phyloP scores from a whole-genome alignment of 768 basidiomycete genomes.

The Mrakia frigida region DNA sequence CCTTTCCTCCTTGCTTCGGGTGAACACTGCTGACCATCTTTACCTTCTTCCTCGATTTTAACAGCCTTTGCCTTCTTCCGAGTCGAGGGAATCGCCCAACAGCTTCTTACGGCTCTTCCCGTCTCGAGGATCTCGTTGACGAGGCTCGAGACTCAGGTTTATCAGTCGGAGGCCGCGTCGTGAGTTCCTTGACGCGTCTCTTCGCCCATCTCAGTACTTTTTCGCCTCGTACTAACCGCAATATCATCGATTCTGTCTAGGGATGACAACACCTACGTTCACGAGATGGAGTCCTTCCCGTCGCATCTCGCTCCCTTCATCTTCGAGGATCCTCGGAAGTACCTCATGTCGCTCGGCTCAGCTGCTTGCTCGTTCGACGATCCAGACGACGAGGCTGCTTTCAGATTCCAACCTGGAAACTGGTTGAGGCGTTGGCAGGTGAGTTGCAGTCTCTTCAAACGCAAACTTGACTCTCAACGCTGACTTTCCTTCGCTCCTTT shows the following conservation, averaged over 20 bases:
- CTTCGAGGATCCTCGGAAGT: constrained; percentile 18
- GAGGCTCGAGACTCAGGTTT: constrained; percentile 35
- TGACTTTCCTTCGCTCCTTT: background rate
- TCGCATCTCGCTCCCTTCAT: constrained; percentile 17
- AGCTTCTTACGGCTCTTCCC: constrained; percentile 47
- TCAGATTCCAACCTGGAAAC: constrained; percentile 44
- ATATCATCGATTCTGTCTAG: background rate
- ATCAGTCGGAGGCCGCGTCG: constrained; percentile 14
- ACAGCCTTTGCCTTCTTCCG: constrained; percentile 49
- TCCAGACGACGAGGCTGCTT: constrained; percentile 40
- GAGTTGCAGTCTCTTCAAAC: background rate
- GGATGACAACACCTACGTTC: constrained; percentile 7
- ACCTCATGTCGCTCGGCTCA: constrained; percentile 14
- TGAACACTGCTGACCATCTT: background rate
- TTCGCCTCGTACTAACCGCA: no score
- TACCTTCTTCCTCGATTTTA: background rate
- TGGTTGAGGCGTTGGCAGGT: constrained; percentile 49
- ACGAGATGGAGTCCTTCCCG: constrained; percentile 27
- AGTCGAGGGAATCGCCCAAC: constrained; percentile 47
- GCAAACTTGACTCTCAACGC: background rate
- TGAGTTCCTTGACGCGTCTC: background rate
- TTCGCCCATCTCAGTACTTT: background rate
- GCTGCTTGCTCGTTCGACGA: constrained; percentile 1
- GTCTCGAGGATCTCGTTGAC: constrained; percentile 43
- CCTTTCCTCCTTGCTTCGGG: background rate